Conservation (phyloP, 1,139 yeast species). For the Nakaseomyces nivariensis region DNA sequence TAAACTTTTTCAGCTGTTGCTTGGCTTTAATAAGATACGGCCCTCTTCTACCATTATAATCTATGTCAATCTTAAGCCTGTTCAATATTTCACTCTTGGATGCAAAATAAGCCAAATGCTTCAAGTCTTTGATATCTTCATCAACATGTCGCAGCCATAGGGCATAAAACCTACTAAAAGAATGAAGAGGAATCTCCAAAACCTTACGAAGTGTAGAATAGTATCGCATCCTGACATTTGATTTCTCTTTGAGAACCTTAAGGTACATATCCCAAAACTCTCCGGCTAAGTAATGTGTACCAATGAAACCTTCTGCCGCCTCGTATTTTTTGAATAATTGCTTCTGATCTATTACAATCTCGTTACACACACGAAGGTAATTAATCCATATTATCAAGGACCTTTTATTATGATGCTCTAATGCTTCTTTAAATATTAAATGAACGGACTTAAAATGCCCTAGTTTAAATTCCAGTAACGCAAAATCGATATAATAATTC, state of each 20-base stretch:
- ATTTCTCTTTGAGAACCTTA: constrained; percentile 39
- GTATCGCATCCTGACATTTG: constrained; percentile 28
- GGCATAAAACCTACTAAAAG: constrained; percentile 54
- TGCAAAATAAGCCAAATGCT: constrained; percentile 24
- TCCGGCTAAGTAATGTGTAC: constrained; percentile 62
- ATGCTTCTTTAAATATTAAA: constrained; percentile 44
- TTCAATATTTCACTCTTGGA: constrained; percentile 24
- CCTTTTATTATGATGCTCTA: constrained; percentile 30
- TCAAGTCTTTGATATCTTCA: constrained; percentile 31
- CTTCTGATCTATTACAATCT: constrained; percentile 29
- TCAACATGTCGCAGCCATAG: constrained; percentile 34
- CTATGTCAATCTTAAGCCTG: constrained; percentile 26
- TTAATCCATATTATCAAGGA: constrained; percentile 68
- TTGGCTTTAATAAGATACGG: constrained; percentile 25
- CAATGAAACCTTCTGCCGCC: constrained; percentile 51
- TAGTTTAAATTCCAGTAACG: constrained; percentile 52
- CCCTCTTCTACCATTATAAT: constrained; percentile 21
- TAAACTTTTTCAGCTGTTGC: constrained; percentile 20
- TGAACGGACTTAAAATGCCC: constrained; percentile 45
- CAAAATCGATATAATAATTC: constrained; percentile 75
- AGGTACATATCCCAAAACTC: constrained; percentile 71
- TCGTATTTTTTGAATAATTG: constrained; percentile 44
- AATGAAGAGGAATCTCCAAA: constrained; percentile 66
- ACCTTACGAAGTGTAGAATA: constrained; percentile 45
- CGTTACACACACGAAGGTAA: constrained; percentile 48